phyloP scores from a whole-genome alignment of 177 flowering plant species.

The Vitis hybrid region DNA sequence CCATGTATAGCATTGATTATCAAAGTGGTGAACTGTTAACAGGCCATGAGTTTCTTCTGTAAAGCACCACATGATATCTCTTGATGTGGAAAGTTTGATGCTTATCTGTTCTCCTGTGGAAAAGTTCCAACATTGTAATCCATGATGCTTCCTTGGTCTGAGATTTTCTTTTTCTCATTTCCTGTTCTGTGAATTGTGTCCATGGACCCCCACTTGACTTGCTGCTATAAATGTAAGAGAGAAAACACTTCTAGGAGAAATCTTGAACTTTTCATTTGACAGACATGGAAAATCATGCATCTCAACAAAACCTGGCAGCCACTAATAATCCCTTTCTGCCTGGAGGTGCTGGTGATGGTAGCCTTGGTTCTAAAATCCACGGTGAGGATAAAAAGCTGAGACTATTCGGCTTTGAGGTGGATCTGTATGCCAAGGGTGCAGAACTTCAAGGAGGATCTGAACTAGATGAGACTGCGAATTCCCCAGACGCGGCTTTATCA shows the following conservation, averaged over 20 bases:
- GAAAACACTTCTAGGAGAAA: not conserved
- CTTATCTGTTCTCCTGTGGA: not conserved
- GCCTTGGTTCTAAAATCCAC: not conserved
- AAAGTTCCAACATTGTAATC: not conserved
- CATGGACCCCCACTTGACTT: not conserved
- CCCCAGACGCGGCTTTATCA: not conserved
- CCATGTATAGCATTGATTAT: not conserved
- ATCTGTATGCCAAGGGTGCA: not conserved
- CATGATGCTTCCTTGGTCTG: not conserved
- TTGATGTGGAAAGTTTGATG: not conserved
- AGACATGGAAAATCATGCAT: conserved; percentile 2
- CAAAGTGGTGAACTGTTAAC: not conserved
- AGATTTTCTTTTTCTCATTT: not conserved
- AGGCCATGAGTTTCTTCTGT: not conserved
- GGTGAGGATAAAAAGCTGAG: not conserved
- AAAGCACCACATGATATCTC: not conserved
- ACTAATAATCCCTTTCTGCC: not conserved
- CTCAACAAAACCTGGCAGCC: not conserved
- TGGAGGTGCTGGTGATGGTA: not conserved
- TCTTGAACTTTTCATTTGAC: not conserved
- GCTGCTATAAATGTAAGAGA: conserved; percentile 3
- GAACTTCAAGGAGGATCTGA: not conserved
- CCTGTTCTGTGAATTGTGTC: not conserved
- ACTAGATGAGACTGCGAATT: not conserved
- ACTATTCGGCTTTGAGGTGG: conserved; percentile 8